phyloP scores from a whole-genome alignment of 108 stramenopile species.

The Cyclotella cryptica region DNA sequence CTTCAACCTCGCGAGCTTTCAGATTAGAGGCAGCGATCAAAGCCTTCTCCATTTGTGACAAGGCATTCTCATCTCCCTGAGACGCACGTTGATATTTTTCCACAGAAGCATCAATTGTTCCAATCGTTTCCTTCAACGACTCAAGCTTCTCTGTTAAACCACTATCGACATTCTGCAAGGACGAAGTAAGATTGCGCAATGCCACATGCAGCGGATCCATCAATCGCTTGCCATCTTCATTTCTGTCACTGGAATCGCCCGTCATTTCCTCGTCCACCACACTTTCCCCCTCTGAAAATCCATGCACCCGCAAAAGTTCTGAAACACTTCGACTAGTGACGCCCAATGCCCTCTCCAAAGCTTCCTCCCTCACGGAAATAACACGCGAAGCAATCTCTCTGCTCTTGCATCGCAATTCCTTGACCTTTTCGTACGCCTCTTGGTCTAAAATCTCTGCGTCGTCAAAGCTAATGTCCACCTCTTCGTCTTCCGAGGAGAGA shows the following conservation, averaged over 20 bases:
- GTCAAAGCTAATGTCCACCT: slow-evolving; percentile 35
- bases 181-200: slow-evolving; percentile 34
- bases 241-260: background rate
- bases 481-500: slow-evolving; percentile 26
- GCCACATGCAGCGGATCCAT: slow-evolving; percentile 31
- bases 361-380: slow-evolving; percentile 38
- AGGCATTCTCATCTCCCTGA: slow-evolving; percentile 45
- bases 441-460: slow-evolving; percentile 48
- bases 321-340: slow-evolving; percentile 17
- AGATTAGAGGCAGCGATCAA: slow-evolving; percentile 11
- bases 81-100: slow-evolving; percentile 38
- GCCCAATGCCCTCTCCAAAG: slow-evolving; percentile 24
- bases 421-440: slow-evolving; percentile 42
- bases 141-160: slow-evolving; percentile 31
- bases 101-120: slow-evolving; percentile 38
- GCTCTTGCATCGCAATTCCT: slow-evolving; percentile 18
- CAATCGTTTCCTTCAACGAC: slow-evolving; percentile 38
- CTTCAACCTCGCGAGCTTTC: background rate
- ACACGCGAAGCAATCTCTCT: slow-evolving; percentile 36
- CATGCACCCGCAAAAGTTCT: slow-evolving; percentile 41
- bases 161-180: slow-evolving; percentile 33
- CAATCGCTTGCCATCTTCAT: background rate
- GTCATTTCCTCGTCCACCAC: background rate
- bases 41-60: slow-evolving; percentile 44
- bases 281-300: slow-evolving; percentile 10